Conservation (phyloP, 2,329 filamentous ascomycete genomes). For the Domatiomyces catenatus region DNA sequence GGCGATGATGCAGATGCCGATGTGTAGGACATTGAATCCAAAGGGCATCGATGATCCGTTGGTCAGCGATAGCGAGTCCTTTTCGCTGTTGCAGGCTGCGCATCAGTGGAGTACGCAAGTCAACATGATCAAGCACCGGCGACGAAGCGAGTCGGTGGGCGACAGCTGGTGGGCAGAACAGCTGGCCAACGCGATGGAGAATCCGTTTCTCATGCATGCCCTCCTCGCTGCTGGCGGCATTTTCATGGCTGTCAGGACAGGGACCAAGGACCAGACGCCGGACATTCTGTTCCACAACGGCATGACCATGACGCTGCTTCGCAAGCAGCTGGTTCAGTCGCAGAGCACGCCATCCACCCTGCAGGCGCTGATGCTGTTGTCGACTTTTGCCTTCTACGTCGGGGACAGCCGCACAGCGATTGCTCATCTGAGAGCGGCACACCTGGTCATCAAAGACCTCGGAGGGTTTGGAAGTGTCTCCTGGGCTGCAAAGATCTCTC, state of each 20-base stretch:
- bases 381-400: not conserved
- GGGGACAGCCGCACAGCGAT: not conserved
- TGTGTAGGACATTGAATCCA: not conserved
- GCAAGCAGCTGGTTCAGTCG: not conserved
- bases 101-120: not conserved
- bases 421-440: not conserved
- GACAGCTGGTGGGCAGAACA: not conserved
- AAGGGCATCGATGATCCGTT: not conserved
- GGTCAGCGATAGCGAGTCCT: not conserved
- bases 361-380: not conserved
- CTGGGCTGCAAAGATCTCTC: not conserved
- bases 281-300: not conserved
- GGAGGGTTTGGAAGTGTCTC: not conserved
- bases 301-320: not conserved
- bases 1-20: not conserved
- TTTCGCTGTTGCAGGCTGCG: not conserved
- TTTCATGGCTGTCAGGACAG: not conserved
- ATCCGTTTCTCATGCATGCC: conserved; percentile 54
- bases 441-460: not conserved
- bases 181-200: conserved; percentile 25
- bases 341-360: not conserved
- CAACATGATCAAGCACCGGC: not conserved
- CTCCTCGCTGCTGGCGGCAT: conserved; percentile 36
- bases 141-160: not conserved
- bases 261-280: not conserved